These are phyloP conservation scores for Letharia lupina DNA, from an alignment of 495 filamentous ascomycete species.

Conservation along the genomic window DNA sequence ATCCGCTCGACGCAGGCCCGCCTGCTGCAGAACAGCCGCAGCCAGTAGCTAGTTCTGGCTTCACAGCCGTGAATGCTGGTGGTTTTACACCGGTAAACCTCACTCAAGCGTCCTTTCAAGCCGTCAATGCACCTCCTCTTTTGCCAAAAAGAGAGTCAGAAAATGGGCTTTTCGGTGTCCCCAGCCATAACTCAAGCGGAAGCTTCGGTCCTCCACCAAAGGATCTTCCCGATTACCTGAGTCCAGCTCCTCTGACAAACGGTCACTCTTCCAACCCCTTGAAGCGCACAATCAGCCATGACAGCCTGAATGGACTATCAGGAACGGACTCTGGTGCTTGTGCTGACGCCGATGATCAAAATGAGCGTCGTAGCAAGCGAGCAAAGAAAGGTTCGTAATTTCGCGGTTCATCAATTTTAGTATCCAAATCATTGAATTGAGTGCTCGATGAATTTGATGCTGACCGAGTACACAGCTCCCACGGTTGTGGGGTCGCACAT, in stretches of 20 bases:
- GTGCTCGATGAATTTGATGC: neutral
- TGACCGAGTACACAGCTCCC: constrained; percentile 53
- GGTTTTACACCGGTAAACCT: constrained; percentile 77
- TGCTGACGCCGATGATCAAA: constrained; percentile 59
- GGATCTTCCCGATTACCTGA: constrained; percentile 51
- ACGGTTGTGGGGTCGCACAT: constrained; percentile 95
- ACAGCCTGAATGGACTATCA: constrained; percentile 49
- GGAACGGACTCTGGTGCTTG: constrained; percentile 49
- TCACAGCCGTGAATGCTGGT: constrained; percentile 68
- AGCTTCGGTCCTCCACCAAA: constrained; percentile 39
- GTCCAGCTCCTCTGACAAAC: constrained; percentile 47
- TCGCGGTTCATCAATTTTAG: neutral
- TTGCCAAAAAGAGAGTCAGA: constrained; percentile 44
- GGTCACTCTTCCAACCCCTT: constrained; percentile 50
- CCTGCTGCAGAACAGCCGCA: constrained; percentile 47
- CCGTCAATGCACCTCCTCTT: constrained; percentile 39
- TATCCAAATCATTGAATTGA: neutral
- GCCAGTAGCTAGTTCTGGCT: constrained; percentile 53
- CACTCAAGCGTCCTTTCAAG: constrained; percentile 47
- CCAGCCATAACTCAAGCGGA: constrained; percentile 23
- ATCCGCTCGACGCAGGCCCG: constrained; percentile 34
- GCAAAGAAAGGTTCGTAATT: constrained; percentile 73
- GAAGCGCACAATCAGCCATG: constrained; percentile 78
- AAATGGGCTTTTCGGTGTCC: constrained; percentile 41
- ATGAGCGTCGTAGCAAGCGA: constrained; percentile 81